phyloP scores from a whole-genome alignment of 2,329 filamentous ascomycete genomes.

The Talaromyces sp. region DNA sequence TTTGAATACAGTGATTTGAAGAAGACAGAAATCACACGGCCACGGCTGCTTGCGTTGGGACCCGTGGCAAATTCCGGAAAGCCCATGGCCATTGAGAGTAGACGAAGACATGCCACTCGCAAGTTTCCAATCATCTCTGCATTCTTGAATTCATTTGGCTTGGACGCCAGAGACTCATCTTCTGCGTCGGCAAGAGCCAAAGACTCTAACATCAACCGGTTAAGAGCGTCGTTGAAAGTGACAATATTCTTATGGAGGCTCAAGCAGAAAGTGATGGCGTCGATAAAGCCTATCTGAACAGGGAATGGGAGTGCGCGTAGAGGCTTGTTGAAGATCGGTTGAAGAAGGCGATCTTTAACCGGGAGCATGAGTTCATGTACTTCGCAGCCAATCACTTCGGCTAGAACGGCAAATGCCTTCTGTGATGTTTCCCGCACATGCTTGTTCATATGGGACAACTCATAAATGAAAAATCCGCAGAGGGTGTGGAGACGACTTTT shows the following conservation, averaged over 20 bases:
- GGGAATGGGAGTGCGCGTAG: slow-evolving; percentile 87
- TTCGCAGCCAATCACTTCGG: slow-evolving; percentile 69
- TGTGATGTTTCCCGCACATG: slow-evolving; percentile 87
- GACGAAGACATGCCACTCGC: slow-evolving; percentile 85
- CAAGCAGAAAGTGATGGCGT: slow-evolving; percentile 94
- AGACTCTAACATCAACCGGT: slow-evolving; percentile 86
- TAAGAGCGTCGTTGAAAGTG: slow-evolving; percentile 85
- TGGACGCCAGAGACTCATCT: slow-evolving; percentile 87
- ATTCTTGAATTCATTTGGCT: slow-evolving; percentile 90
- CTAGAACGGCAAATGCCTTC: slow-evolving; percentile 73
- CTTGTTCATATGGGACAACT: slow-evolving; percentile 92
- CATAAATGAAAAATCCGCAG: slow-evolving; percentile 78
- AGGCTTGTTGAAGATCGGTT: slow-evolving; percentile 92
- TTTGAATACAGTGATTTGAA: slow-evolving; percentile 97
- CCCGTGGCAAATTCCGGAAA: slow-evolving; percentile 86
- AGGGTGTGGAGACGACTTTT: slow-evolving; percentile 67
- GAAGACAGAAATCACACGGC: slow-evolving; percentile 83
- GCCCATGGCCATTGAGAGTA: slow-evolving; percentile 87
- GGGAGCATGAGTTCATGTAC: slow-evolving; percentile 85
- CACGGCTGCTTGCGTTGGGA: slow-evolving; percentile 58
- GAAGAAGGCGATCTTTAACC: slow-evolving; percentile 83
- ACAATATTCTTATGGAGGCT: slow-evolving; percentile 84
- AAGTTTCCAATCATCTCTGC: slow-evolving; percentile 89
- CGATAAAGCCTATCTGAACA: slow-evolving; percentile 96
- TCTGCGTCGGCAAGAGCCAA: slow-evolving; percentile 90